Percentiles rank a stretch among this genome's conserved stretches.
Conservation (phyloP, 129 eudicot species). For the Solidago caesia region DNA sequence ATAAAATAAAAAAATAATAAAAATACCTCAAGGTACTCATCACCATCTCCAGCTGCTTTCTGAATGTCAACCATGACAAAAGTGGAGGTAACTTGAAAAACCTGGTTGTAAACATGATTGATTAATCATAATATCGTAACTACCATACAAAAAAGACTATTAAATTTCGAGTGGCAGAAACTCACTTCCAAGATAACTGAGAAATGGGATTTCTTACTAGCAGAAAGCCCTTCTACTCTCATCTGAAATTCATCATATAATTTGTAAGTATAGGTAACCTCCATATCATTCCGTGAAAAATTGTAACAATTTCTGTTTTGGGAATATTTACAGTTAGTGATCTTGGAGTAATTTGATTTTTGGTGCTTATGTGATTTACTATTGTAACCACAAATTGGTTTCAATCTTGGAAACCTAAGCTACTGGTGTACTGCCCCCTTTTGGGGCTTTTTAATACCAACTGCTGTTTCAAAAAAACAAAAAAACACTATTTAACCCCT, state of each 20-base stretch:
- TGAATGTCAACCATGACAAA: conserved; percentile 90
- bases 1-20: background rate
- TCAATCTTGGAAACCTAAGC: too few species aligned
- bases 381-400: too few species aligned
- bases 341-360: background rate
- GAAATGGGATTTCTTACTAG: conserved; percentile 68
- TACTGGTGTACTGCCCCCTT: too few species aligned
- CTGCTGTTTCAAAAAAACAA: too few species aligned
- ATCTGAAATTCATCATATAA: conserved; percentile 48
- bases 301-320: background rate
- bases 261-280: background rate
- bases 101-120: conserved; percentile 39
- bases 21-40: conserved; percentile 76
- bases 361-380: too few species aligned
- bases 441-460: too few species aligned
- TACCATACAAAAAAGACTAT: background rate
- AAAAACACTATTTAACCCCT: too few species aligned
- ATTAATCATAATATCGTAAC: conserved; percentile 13
- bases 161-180: conserved; percentile 8
- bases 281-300: conserved; percentile 9
- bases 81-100: conserved; percentile 74
- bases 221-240: conserved; percentile 97
- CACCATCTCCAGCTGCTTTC: conserved; percentile 82
- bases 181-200: conserved; percentile 85
- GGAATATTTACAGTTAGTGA: background rate